These are phyloP conservation scores for Leccinum longicurvipes DNA, from an alignment of 768 basidiomycete species.

Conservation along the genomic window DNA sequence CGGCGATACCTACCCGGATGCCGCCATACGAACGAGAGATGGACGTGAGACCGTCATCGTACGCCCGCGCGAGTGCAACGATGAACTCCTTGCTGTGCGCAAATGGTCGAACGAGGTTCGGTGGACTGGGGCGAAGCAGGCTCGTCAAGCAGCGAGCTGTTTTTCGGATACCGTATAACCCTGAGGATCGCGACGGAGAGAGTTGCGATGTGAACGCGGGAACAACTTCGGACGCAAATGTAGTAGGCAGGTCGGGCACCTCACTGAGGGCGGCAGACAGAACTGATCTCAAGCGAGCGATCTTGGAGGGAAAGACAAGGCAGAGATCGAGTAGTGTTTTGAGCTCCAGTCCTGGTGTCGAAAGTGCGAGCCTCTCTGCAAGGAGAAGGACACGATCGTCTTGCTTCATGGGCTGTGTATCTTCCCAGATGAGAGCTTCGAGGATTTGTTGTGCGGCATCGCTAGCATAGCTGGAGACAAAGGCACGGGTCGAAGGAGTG, in stretches of 20 bases:
- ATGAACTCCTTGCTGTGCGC: constrained; percentile 50
- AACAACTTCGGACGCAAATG: constrained; percentile 45
- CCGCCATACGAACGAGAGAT: constrained; percentile 65
- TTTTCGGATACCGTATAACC: constrained; percentile 65
- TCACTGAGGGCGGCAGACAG: constrained; percentile 39
- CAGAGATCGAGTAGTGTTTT: constrained; percentile 61
- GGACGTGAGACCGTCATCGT: constrained; percentile 54
- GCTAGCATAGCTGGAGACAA: constrained; percentile 55
- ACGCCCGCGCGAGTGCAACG: constrained; percentile 54
- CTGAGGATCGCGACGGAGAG: constrained; percentile 40
- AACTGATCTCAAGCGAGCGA: constrained; percentile 43
- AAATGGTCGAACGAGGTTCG: constrained; percentile 49
- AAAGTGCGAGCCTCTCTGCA: constrained; percentile 49
- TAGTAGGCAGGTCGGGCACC: constrained; percentile 31
- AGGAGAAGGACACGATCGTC: constrained; percentile 51
- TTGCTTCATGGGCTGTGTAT: constrained; percentile 24
- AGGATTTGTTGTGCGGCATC: constrained; percentile 53
- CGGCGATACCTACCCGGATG: constrained; percentile 25
- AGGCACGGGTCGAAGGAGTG: constrained; percentile 41
- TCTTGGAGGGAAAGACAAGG: constrained; percentile 49
- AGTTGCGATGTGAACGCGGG: constrained; percentile 54
- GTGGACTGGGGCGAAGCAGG: constrained; percentile 51
- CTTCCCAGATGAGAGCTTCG: constrained; percentile 58
- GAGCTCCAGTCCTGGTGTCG: constrained; percentile 43
- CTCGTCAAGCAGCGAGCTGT: constrained; percentile 52